Percentiles rank a stretch among this genome's conserved stretches.
These are phyloP conservation scores for Marasmius sp. DNA, from an alignment of 1,284 basidiomycete species.

Conservation along the genomic window DNA sequence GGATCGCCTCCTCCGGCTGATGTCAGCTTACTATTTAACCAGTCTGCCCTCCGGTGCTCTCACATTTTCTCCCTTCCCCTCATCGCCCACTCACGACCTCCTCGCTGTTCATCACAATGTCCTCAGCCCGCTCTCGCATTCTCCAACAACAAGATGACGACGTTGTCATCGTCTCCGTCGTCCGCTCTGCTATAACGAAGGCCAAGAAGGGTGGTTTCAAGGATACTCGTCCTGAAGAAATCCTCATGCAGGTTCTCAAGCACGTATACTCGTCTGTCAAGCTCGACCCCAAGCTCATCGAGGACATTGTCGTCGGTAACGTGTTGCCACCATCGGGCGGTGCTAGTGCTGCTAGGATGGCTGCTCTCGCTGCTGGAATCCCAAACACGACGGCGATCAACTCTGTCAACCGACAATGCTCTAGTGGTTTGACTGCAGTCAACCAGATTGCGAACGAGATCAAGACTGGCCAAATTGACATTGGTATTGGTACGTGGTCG, in stretches of 20 bases:
- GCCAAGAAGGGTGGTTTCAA: constrained; percentile 94
- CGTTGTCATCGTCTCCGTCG: constrained; percentile 88
- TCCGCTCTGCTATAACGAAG: constrained; percentile 90
- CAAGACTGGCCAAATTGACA: constrained; percentile 80
- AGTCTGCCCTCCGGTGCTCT: background rate
- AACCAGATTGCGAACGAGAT: constrained; percentile 94
- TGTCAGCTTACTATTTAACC: background rate
- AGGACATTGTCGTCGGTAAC: constrained; percentile 91
- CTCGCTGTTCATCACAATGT: constrained; percentile 7
- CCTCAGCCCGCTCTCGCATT: constrained; percentile 25
- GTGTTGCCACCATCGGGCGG: constrained; percentile 93
- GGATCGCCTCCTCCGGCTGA: background rate
- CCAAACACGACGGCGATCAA: constrained; percentile 80
- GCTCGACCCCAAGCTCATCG: constrained; percentile 81
- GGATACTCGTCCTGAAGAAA: constrained; percentile 88
- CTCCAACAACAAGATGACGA: constrained; percentile 62
- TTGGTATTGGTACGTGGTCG: constrained; percentile 78
- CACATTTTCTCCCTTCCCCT: background rate
- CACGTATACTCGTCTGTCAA: constrained; percentile 67
- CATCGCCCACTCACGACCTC: background rate
- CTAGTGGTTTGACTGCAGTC: constrained; percentile 87
- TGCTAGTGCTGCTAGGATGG: constrained; percentile 91
- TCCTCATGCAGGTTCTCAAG: constrained; percentile 81
- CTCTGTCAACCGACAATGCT: constrained; percentile 95
- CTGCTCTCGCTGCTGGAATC: constrained; percentile 89